phyloP scores from a whole-genome alignment of 805 yeast species.

The Blastobotrys attinorum region DNA sequence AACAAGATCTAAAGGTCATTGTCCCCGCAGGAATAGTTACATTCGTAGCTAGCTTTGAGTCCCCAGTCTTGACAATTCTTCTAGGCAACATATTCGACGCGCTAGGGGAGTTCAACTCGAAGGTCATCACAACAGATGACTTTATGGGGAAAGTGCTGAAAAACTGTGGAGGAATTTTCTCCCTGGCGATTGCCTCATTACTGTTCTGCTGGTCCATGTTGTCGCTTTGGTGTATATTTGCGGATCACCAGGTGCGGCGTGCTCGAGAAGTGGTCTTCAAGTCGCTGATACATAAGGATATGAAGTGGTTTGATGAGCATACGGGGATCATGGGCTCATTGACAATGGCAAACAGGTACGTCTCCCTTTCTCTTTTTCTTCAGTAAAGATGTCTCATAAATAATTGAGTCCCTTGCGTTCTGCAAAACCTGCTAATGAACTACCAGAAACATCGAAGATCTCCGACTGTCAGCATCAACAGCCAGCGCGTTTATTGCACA shows the following conservation, averaged over 20 bases:
- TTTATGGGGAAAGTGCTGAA: constrained; percentile 34
- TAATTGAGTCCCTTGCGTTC: too few relatives aligned
- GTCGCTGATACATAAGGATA: constrained; percentile 38
- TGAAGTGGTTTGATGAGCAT: constrained; percentile 58
- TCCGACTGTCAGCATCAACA: constrained; percentile 60
- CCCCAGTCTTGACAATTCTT: constrained; percentile 39
- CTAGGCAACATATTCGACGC: constrained; percentile 56
- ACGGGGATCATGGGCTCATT: constrained; percentile 53
- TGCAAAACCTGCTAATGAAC: too few relatives aligned
- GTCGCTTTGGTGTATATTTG: constrained; percentile 56
- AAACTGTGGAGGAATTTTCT: constrained; percentile 33
- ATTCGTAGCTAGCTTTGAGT: not conserved
- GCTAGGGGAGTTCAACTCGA: constrained; percentile 31
- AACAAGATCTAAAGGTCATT: not conserved
- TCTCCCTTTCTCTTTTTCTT: too few relatives aligned
- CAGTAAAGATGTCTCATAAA: constrained; percentile 9
- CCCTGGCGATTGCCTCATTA: constrained; percentile 41
- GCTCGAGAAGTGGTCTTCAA: constrained; percentile 42
- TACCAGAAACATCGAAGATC: constrained; percentile 61
- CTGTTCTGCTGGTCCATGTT: constrained; percentile 47
- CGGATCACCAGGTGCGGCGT: constrained; percentile 59
- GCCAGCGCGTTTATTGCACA: constrained; percentile 51
- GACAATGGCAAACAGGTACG: constrained; percentile 44
- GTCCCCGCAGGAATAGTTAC: not conserved
- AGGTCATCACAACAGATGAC: constrained; percentile 23